These are phyloP conservation scores for Xerocomus minutiporus DNA, from an alignment of 1,284 basidiomycete genomes.

Conservation along the genomic window DNA sequence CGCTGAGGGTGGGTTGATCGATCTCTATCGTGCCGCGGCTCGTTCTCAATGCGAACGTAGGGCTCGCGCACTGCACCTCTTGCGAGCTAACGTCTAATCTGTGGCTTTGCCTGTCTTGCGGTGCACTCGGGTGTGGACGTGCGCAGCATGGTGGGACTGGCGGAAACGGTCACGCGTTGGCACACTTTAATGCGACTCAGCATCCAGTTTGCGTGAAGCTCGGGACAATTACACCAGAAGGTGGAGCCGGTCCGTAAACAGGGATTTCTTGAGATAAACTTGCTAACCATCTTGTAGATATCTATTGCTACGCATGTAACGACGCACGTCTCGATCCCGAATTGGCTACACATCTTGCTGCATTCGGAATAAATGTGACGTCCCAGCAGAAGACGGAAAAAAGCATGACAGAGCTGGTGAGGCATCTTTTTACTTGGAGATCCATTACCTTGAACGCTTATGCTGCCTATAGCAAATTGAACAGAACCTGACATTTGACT, in stretches of 20 bases:
- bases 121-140: slow-evolving; percentile 91
- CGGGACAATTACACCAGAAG: slow-evolving; percentile 96
- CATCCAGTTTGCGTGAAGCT: slow-evolving; percentile 92
- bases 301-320: slow-evolving; percentile 93
- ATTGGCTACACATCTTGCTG: slow-evolving; percentile 69
- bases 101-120: slow-evolving; percentile 94
- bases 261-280: background rate
- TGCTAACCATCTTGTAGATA: slow-evolving; percentile 48
- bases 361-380: slow-evolving; percentile 86
- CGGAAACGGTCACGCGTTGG: slow-evolving; percentile 88
- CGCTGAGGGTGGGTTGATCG: slow-evolving; percentile 39
- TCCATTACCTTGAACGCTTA: slow-evolving; percentile 1
- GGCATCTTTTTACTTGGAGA: slow-evolving; percentile 16
- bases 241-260: slow-evolving; percentile 64
- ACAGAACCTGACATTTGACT: slow-evolving; percentile 94
- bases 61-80: slow-evolving; percentile 69
- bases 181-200: slow-evolving; percentile 72
- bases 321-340: slow-evolving; percentile 83
- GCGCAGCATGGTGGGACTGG: slow-evolving; percentile 81
- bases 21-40: background rate
- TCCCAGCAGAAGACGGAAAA: slow-evolving; percentile 92
- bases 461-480: slow-evolving; percentile 75
- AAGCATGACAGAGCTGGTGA: slow-evolving; percentile 91
- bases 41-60: slow-evolving; percentile 36
- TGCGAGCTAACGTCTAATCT: slow-evolving; percentile 87